phyloP scores from a whole-genome alignment of 2,329 filamentous ascomycete species.

The Xylaria sp. region DNA sequence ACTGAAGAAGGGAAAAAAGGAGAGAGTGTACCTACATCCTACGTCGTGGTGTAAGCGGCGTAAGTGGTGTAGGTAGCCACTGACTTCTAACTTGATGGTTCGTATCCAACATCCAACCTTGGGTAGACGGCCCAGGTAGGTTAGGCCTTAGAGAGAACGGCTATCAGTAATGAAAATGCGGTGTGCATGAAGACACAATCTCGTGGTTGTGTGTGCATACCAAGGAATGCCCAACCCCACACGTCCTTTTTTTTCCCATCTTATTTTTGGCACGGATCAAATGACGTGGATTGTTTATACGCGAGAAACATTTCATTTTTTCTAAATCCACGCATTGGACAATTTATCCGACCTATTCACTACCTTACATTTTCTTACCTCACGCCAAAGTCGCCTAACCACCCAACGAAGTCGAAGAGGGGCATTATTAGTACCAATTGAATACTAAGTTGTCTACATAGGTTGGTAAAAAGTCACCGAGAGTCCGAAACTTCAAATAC shows the following conservation, averaged over 20 bases:
- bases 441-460: too few relatives aligned
- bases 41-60: background rate
- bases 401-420: background rate
- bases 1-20: background rate
- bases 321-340: conserved; percentile 9
- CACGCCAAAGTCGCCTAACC: background rate
- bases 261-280: conserved; percentile 21
- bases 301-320: conserved; percentile 17
- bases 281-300: conserved; percentile 30
- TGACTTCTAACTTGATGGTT: background rate
- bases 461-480: too few relatives aligned
- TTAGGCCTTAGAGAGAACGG: background rate
- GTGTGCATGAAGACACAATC: conserved; percentile 34
- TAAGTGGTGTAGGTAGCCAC: too few relatives aligned
- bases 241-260: background rate
- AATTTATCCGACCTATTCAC: conserved; percentile 4
- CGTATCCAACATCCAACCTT: background rate
- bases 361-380: background rate
- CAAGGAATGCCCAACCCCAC: conserved; percentile 21
- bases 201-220: conserved; percentile 21
- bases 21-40: too few relatives aligned
- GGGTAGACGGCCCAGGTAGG: background rate
- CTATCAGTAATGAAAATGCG: conserved; percentile 25
- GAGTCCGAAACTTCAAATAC: background rate
- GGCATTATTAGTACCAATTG: background rate